Conservation (phyloP, 2,329 filamentous ascomycete species). For the Seiridium cupressi region DNA sequence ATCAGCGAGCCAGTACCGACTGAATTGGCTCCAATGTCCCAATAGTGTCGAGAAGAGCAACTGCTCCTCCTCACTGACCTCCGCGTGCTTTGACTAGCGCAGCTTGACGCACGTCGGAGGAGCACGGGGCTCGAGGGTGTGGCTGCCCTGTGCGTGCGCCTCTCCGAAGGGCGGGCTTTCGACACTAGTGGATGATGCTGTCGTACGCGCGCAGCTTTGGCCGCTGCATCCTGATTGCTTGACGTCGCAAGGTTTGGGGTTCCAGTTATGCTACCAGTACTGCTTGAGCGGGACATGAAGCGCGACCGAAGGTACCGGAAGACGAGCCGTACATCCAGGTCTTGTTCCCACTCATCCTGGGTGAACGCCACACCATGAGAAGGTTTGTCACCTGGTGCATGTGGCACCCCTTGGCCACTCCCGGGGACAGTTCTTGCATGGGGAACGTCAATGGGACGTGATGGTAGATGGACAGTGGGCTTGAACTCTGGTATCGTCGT, state of each 20-base stretch:
- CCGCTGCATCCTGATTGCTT: conserved; percentile 63
- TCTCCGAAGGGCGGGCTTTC: conserved; percentile 51
- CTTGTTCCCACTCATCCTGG: conserved; percentile 89
- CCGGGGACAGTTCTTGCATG: conserved; percentile 6
- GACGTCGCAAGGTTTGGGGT: conserved; percentile 47
- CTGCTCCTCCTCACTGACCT: conserved; percentile 67
- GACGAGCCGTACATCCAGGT: conserved; percentile 86
- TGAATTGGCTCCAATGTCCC: conserved; percentile 78
- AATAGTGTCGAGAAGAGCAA: conserved; percentile 77
- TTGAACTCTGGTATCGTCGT: conserved; percentile 43
- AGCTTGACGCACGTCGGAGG: conserved; percentile 61
- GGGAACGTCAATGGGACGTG: conserved; percentile 13
- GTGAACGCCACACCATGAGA: conserved; percentile 39
- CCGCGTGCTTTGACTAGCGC: conserved; percentile 83
- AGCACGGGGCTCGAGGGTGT: conserved; percentile 47
- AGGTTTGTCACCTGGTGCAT: conserved; percentile 15
- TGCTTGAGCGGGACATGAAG: conserved; percentile 56
- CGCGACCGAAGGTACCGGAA: conserved; percentile 82
- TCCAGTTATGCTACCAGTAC: conserved; percentile 40
- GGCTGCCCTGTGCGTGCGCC: conserved; percentile 55
- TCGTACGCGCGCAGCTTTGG: conserved; percentile 78
- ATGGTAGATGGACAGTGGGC: conserved; percentile 43
- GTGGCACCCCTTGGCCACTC: conserved; percentile 14
- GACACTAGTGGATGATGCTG: conserved; percentile 87
- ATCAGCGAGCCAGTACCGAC: conserved; percentile 74